phyloP scores from a whole-genome alignment of 768 basidiomycete genomes.

The Calocybe gangraenosa region DNA sequence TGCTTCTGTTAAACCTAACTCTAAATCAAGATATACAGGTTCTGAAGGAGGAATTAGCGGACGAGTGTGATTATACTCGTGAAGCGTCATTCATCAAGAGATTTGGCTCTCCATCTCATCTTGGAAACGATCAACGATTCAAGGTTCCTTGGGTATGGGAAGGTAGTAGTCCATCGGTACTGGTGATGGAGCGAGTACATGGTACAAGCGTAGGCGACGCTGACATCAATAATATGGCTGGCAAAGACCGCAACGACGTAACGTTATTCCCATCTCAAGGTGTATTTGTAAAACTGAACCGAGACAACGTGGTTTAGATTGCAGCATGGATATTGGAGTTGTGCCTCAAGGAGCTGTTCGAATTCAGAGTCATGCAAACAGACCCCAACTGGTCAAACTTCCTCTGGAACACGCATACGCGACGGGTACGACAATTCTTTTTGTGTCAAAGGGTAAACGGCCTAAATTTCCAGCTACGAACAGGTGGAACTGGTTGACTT shows the following conservation, averaged over 20 bases:
- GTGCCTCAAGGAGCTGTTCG: conserved; percentile 86
- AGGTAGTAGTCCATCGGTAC: conserved; percentile 73
- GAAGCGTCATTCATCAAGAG: conserved; percentile 70
- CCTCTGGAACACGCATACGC: conserved; percentile 70
- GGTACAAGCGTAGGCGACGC: conserved; percentile 79
- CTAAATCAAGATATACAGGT: conserved; percentile 40
- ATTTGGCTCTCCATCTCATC: conserved; percentile 48
- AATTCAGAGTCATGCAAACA: conserved; percentile 93
- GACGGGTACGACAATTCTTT: conserved; percentile 40
- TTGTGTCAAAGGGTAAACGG: neutral
- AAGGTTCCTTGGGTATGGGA: conserved; percentile 86
- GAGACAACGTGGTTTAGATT: conserved; percentile 49
- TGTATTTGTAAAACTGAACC: neutral
- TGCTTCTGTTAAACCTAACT: neutral
- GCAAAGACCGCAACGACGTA: conserved; percentile 73
- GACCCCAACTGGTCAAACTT: conserved; percentile 99
- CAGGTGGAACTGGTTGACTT: conserved; percentile 92
- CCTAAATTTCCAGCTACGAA: neutral
- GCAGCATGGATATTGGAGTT: conserved; percentile 77
- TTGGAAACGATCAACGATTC: conserved; percentile 64
- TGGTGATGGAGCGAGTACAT: conserved; percentile 85
- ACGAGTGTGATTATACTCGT: conserved; percentile 87
- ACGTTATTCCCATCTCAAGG: conserved; percentile 9
- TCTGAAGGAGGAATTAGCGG: conserved; percentile 83
- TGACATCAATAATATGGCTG: conserved; percentile 47